phyloP scores from a whole-genome alignment of 2,329 filamentous ascomycete genomes.

The Corynespora cassiicola region DNA sequence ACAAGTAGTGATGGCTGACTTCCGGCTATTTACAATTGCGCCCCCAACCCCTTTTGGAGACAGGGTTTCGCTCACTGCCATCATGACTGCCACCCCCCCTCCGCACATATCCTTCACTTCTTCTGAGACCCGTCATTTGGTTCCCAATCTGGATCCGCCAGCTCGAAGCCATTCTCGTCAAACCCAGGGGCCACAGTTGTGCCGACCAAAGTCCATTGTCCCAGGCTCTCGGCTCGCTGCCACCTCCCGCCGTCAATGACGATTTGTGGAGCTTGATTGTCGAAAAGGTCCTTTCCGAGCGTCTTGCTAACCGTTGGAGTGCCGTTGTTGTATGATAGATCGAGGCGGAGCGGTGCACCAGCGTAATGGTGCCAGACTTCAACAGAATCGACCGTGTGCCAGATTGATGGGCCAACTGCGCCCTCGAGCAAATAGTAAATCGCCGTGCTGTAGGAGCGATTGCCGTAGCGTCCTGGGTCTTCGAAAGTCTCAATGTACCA shows the following conservation, averaged over 20 bases:
- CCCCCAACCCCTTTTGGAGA: too few species aligned
- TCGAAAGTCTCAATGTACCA: conserved; percentile 57
- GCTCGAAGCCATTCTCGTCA: conserved; percentile 6
- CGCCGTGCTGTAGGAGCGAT: conserved; percentile 55
- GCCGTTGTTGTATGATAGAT: conserved; percentile 54
- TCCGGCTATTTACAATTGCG: too few species aligned
- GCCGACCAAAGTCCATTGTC: conserved; percentile 56
- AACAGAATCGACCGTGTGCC: conserved; percentile 58
- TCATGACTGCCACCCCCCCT: too few species aligned
- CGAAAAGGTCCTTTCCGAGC: conserved; percentile 54
- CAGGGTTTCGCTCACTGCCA: too few species aligned
- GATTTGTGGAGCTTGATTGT: conserved; percentile 51
- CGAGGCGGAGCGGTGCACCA: conserved; percentile 57
- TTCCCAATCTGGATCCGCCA: conserved; percentile 10
- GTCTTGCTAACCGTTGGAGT: conserved; percentile 18
- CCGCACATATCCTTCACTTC: too few species aligned
- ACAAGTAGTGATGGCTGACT: too few species aligned
- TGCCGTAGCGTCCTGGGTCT: conserved; percentile 38
- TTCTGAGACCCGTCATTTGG: too few species aligned
- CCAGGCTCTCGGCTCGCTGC: conserved; percentile 53
- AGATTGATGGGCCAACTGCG: conserved; percentile 49
- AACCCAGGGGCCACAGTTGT: conserved; percentile 17
- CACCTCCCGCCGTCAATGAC: conserved; percentile 49
- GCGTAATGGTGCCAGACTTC: conserved; percentile 64
- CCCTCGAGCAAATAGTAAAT: conserved; percentile 63